A percentile compares a stretch with the other conserved stretches of the same genome.
These are phyloP conservation scores for Amaranthus cruentus DNA, from an alignment of 148 eudicot species.

Conservation along the genomic window DNA sequence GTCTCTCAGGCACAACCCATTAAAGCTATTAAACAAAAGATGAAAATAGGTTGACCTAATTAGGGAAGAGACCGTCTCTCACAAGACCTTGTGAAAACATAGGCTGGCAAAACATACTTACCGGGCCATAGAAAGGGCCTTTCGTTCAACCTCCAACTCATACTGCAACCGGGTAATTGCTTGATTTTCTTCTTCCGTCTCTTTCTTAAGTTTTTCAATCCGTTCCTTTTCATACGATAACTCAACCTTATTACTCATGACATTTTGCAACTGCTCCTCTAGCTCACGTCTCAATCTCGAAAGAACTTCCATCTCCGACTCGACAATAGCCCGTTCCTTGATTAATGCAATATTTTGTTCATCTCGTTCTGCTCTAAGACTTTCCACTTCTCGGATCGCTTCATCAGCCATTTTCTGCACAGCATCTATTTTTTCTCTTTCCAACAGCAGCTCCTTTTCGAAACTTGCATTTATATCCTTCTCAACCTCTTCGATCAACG, in stretches of 20 bases:
- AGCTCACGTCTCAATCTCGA: conserved; percentile 74
- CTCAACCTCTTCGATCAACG: conserved; percentile 87
- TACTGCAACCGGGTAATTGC: conserved; percentile 71
- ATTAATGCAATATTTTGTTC: conserved; percentile 56
- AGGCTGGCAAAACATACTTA: conserved; percentile 23
- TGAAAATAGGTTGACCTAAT: too few relatives aligned
- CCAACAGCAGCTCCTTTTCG: conserved; percentile 68
- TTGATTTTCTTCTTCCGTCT: conserved; percentile 74
- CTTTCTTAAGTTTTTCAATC: conserved; percentile 66
- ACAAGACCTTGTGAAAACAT: too few relatives aligned
- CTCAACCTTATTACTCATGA: conserved; percentile 72
- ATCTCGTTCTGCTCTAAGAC: conserved; percentile 59
- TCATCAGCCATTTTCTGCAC: conserved; percentile 82
- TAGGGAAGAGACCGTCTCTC: too few relatives aligned
- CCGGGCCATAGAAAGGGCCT: conserved; percentile 98
- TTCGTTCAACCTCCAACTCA: conserved; percentile 92
- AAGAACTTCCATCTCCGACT: conserved; percentile 87
- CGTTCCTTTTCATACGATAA: conserved; percentile 82
- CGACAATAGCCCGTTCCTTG: conserved; percentile 86
- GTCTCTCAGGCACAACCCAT: too few relatives aligned
- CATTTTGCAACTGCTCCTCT: conserved; percentile 79
- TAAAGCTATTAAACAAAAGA: too few relatives aligned
- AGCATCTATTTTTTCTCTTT: conserved; percentile 70
- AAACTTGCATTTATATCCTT: conserved; percentile 77
- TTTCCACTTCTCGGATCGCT: conserved; percentile 71